These are phyloP conservation scores for Penicillium paradoxum DNA, from an alignment of 495 filamentous ascomycete species.

Conservation along the genomic window DNA sequence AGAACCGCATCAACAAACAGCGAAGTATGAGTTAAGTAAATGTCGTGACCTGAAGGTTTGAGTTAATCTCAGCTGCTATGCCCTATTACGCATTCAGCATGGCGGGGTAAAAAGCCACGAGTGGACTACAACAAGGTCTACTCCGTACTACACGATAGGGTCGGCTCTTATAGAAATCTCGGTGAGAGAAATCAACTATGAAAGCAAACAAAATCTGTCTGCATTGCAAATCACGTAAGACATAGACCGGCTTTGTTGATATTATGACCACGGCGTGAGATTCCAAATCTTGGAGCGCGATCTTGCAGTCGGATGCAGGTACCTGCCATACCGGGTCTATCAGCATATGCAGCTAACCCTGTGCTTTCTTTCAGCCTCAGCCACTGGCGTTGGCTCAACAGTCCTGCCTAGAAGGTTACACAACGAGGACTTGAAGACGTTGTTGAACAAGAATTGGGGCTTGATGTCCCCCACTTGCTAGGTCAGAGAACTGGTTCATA, in stretches of 20 bases:
- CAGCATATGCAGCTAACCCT: constrained; percentile 11
- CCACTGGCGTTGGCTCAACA: constrained; percentile 3
- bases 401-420: constrained; percentile 11
- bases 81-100: background rate
- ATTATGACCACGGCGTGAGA: constrained; percentile 1
- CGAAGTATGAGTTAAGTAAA: background rate
- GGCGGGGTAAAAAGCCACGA: constrained; percentile 1
- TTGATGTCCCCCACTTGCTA: background rate
- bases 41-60: background rate
- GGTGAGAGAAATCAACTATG: background rate
- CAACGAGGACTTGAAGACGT: constrained; percentile 5
- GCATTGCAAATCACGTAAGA: constrained; percentile 6
- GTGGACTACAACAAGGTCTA: no score
- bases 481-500: background rate
- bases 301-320: constrained; percentile 20
- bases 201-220: background rate
- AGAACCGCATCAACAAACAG: no score
- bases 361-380: constrained; percentile 17
- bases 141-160: no score
- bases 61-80: background rate
- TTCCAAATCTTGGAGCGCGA: constrained; percentile 3
- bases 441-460: background rate
- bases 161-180: background rate
- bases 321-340: background rate
- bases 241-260: constrained; percentile 10